Conservation (phyloP, 1,139 yeast genomes). For the Arxiozyma telluris region DNA sequence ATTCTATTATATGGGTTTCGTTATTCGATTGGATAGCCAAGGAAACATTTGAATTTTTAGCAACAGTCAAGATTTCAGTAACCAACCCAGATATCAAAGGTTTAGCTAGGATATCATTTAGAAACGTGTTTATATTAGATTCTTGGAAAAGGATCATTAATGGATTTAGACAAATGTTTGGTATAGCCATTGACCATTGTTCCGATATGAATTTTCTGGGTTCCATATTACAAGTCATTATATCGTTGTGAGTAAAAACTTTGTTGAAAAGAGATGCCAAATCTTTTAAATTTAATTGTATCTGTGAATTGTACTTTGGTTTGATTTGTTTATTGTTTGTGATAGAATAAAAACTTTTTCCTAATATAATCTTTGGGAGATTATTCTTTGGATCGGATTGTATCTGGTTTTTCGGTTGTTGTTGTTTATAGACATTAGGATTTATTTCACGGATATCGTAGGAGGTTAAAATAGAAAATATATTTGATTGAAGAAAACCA, state of each 20-base stretch:
- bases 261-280: conserved; percentile 24
- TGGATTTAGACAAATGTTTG: conserved; percentile 70
- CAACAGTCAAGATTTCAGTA: conserved; percentile 60
- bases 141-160: conserved; percentile 64
- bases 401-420: conserved; percentile 10
- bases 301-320: conserved; percentile 15
- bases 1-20: conserved; percentile 3
- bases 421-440: conserved; percentile 20
- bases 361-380: conserved; percentile 13
- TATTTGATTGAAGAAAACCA: conserved; percentile 17
- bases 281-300: conserved; percentile 13
- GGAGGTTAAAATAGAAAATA: conserved; percentile 56
- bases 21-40: conserved; percentile 9
- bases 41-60: conserved; percentile 56
- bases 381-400: conserved; percentile 1
- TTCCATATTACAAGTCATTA: conserved; percentile 28
- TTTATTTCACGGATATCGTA: conserved; percentile 45
- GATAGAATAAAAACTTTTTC: conserved; percentile 9
- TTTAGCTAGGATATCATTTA: conserved; percentile 63
- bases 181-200: conserved; percentile 80
- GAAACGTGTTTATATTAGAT: conserved; percentile 55
- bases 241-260: conserved; percentile 32
- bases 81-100: conserved; percentile 76
- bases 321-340: not conserved
- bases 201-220: conserved; percentile 56